Base-by-base conservation (phyloP, 163 green algal species). In the Scenedesmus sp. region DNA sequence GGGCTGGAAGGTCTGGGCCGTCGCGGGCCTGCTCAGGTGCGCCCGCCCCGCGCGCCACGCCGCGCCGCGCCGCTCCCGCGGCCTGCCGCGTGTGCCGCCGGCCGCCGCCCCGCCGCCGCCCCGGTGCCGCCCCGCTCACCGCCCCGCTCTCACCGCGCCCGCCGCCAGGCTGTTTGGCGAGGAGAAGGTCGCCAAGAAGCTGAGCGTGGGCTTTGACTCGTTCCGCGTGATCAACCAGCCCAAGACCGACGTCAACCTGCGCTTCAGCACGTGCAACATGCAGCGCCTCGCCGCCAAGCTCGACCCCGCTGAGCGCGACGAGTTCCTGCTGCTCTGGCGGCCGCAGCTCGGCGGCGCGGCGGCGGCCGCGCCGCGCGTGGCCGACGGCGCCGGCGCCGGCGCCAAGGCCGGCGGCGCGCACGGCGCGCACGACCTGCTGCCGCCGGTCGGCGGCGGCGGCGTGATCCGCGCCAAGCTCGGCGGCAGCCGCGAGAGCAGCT, bases 201-300 rank as follows among this genome's bases (percentile, higher is more conserved):
- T 83, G 39, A n/a, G 29, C 1, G 65, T 77, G 11, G 75, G 75
- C 54, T 77, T 60, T n/a, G 65, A 77, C 26, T 64, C 64, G 1
- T 83, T 76, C 29, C 44, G 26, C 17, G n/a, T 77, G 33, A 34
- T 70, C 63, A 83, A 83, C 75, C 45, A 83, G 34, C 31, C 44
- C 64, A 83, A 83, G 64, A 83, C 75, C 1, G 75, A 83, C 47
- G 48, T 63, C 54, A 64, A 83, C 75, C 65, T 83, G 11, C 33
- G 39, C 56, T 83, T 83, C 64, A 57, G 39, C 64, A 83, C 54
- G 22, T 18, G 48, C 64, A 64, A 63, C 54, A 63, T 83, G 54
- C 53, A 63, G 48, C 39, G 28, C 48, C 47, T 83, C 1, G 75
- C 48, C 15, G 57, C 64, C 0, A 33, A 39, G 28, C 64, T 83